Conservation (phyloP, 495 filamentous ascomycete species). For the Aspergillus steynii region DNA sequence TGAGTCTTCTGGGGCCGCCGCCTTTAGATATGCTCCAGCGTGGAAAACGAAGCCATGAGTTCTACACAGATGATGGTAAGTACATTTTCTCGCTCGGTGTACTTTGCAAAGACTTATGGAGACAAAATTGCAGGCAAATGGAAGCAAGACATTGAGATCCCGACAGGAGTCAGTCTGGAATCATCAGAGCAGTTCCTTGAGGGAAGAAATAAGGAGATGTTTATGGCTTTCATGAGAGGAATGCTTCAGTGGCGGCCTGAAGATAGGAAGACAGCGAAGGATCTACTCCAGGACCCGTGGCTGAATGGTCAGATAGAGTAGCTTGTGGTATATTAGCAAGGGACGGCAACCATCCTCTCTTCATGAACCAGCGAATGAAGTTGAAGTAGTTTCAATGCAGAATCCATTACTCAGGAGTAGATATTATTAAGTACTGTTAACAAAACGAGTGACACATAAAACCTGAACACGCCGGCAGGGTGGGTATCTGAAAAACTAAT, state of each 20-base stretch:
- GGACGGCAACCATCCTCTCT: background rate
- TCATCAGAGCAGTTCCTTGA: constrained; percentile 32
- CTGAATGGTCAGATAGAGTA: constrained; percentile 20
- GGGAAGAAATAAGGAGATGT: constrained; percentile 39
- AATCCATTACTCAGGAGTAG: background rate
- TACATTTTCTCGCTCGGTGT: constrained; percentile 6
- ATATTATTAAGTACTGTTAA: constrained; percentile 1
- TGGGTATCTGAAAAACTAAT: constrained; percentile 16
- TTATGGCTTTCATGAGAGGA: constrained; percentile 40
- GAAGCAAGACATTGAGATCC: constrained; percentile 31
- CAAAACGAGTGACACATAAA: constrained; percentile 11
- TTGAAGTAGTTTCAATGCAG: background rate
- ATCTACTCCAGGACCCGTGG: constrained; percentile 46
- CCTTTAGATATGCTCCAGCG: constrained; percentile 41
- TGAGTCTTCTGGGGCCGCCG: constrained; percentile 46
- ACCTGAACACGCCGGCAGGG: constrained; percentile 12
- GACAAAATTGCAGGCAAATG: constrained; percentile 29
- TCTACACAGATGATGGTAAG: constrained; percentile 41
- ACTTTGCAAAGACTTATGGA: constrained; percentile 11
- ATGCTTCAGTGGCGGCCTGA: constrained; percentile 55
- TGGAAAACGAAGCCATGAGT: constrained; percentile 35
- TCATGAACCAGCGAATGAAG: background rate
- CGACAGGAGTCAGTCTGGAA: constrained; percentile 30
- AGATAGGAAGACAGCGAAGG: constrained; percentile 44
- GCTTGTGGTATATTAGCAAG: no score